A percentile compares a stretch with the other conserved stretches of the same genome.
Conservation (phyloP, 768 basidiomycete species). For the Termitomyces heimii region DNA sequence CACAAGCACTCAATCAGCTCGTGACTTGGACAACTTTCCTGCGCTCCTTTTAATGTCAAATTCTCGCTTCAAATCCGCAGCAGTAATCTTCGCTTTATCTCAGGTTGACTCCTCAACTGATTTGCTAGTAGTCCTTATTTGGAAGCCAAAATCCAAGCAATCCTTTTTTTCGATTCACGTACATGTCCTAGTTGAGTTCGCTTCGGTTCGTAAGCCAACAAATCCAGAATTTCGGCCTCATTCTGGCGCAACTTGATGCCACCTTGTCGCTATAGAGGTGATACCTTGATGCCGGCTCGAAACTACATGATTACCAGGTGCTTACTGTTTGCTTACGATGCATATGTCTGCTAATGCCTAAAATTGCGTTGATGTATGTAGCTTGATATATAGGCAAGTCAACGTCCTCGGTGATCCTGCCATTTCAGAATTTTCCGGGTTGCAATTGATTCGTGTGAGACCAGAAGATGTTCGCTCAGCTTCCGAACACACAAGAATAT, state of each 20-base stretch:
- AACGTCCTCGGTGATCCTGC: background rate
- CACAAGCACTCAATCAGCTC: background rate
- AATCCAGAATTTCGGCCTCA: background rate
- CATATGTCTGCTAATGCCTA: background rate
- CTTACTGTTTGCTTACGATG: background rate
- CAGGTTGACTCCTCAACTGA: no score
- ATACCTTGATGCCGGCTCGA: background rate
- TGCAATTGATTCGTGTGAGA: background rate
- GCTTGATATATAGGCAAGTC: background rate
- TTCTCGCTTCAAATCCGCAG: background rate
- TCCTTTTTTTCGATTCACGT: background rate
- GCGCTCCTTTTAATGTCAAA: background rate
- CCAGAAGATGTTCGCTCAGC: background rate
- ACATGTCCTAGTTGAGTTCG: background rate
- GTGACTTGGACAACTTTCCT: background rate
- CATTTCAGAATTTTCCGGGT: background rate
- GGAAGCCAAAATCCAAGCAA: background rate
- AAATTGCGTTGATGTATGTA: background rate
- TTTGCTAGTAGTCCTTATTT: background rate
- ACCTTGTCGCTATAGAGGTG: background rate
- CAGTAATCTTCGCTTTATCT: background rate
- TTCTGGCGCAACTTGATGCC: background rate
- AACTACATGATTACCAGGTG: background rate
- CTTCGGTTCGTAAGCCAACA: background rate
- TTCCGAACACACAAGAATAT: background rate